phyloP scores from a whole-genome alignment of 1,139 yeast genomes.

The Yamadazyma friedrichii region DNA sequence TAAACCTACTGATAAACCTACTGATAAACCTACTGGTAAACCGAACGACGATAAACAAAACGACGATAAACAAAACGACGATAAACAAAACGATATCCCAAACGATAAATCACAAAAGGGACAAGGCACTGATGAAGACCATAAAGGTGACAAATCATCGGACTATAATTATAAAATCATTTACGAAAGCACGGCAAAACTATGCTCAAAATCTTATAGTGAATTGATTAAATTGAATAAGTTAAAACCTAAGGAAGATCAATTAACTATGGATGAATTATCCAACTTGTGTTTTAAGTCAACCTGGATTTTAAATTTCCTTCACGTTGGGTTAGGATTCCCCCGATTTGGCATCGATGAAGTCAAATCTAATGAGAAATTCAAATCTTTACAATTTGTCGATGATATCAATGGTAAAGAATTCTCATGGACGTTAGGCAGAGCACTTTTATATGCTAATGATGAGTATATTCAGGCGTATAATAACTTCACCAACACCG shows the following conservation, averaged over 20 bases:
- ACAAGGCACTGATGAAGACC: background rate
- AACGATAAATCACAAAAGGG: background rate
- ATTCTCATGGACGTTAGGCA: conserved; percentile 82
- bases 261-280: conserved; percentile 39
- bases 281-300: conserved; percentile 63
- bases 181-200: conserved; percentile 41
- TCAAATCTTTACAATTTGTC: conserved; percentile 57
- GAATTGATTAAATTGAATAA: conserved; percentile 42
- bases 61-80: background rate
- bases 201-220: conserved; percentile 43
- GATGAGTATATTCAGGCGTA: conserved; percentile 44
- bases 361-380: conserved; percentile 22
- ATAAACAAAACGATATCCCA: background rate
- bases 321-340: conserved; percentile 73
- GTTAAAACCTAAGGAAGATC: conserved; percentile 24
- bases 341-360: conserved; percentile 56
- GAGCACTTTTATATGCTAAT: conserved; percentile 65
- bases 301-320: conserved; percentile 67
- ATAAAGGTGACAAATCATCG: conserved; percentile 8
- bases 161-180: conserved; percentile 39
- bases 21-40: background rate
- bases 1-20: background rate
- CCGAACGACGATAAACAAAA: background rate
- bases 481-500: conserved; percentile 23
- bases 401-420: conserved; percentile 64